Conservation (phyloP, 192 early-diverging fungal genomes). For the Dissophora ornata region DNA sequence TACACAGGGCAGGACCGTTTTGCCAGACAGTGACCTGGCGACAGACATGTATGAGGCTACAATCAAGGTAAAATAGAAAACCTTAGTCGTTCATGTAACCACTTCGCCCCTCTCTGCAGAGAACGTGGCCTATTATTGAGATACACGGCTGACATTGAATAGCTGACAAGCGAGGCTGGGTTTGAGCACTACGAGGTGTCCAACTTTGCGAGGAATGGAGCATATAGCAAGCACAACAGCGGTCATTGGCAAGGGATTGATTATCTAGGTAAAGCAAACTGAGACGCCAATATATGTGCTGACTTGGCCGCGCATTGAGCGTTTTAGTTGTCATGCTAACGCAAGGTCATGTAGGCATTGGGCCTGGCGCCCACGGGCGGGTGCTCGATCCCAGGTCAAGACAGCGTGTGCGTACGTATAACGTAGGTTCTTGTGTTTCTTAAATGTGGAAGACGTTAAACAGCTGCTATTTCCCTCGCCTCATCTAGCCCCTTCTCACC, state of each 20-base stretch:
- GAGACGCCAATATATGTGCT: not conserved
- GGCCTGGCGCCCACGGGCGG: slow-evolving; percentile 68
- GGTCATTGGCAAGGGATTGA: slow-evolving; percentile 68
- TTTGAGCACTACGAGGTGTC: slow-evolving; percentile 71
- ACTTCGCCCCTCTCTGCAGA: not conserved
- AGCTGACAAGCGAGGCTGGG: slow-evolving; percentile 53
- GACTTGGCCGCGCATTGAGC: too few relatives aligned
- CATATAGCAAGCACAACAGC: slow-evolving; percentile 64
- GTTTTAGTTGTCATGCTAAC: too few relatives aligned
- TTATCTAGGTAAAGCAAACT: slow-evolving; percentile 57
- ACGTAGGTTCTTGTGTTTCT: slow-evolving; percentile 55
- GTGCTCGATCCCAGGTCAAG: slow-evolving; percentile 35
- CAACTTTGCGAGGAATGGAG: slow-evolving; percentile 55
- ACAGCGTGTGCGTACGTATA: slow-evolving; percentile 55
- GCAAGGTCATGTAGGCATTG: slow-evolving; percentile 51
- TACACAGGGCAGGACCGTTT: slow-evolving; percentile 28
- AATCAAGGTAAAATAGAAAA: slow-evolving; percentile 38
- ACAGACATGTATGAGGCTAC: slow-evolving; percentile 67
- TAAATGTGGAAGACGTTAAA: too few relatives aligned
- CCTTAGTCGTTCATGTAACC: not conserved
- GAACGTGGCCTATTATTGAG: too few relatives aligned
- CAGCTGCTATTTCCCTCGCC: too few relatives aligned
- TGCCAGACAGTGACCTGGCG: slow-evolving; percentile 53
- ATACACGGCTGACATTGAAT: too few relatives aligned
- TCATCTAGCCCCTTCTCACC: too few relatives aligned